A percentile compares a stretch with the other conserved stretches of the same genome.
Conservation (phyloP, 202 grass and related monocot genomes). For the Saccharum hybrid region DNA sequence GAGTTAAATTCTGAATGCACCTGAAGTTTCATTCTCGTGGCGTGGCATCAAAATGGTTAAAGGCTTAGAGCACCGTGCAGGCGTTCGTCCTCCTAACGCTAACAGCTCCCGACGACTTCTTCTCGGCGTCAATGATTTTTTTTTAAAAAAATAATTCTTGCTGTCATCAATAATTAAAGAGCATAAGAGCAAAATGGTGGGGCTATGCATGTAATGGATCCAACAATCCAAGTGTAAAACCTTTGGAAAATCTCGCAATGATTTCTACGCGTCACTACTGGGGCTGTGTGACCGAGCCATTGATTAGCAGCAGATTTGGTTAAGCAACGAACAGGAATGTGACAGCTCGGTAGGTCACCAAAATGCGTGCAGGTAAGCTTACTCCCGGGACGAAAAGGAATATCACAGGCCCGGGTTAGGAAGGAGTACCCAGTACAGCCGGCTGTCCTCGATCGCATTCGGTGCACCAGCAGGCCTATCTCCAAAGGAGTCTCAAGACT, state of each 20-base stretch:
- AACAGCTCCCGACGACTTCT: slow-evolving; percentile 42
- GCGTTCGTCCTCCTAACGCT: slow-evolving; percentile 21
- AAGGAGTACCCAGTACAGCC: neutral
- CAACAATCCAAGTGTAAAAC: neutral
- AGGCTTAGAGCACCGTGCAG: neutral
- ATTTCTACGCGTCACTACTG: neutral
- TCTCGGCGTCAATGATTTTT: neutral
- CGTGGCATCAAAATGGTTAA: neutral
- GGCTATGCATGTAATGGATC: slow-evolving; percentile 12
- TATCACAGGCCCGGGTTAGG: slow-evolving; percentile 24
- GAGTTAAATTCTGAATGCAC: too few species aligned
- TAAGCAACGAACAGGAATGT: slow-evolving; percentile 57
- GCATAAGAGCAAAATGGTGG: slow-evolving; percentile 2
- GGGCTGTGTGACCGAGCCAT: neutral
- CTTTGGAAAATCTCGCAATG: slow-evolving; percentile 34
- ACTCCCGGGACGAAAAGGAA: slow-evolving; percentile 42
- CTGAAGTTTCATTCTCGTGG: neutral
- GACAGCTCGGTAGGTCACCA: slow-evolving; percentile 49
- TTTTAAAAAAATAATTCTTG: neutral
- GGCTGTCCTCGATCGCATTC: slow-evolving; percentile 36
- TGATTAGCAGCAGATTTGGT: slow-evolving; percentile 19
- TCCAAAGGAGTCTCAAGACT: neutral
- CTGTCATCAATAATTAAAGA: neutral
- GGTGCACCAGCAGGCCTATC: slow-evolving; percentile 30
- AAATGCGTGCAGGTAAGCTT: slow-evolving; percentile 48